A percentile compares a stretch with the other conserved stretches of the same genome.
phyloP scores from a whole-genome alignment of 306 rosid species.

The Morella rubra region DNA sequence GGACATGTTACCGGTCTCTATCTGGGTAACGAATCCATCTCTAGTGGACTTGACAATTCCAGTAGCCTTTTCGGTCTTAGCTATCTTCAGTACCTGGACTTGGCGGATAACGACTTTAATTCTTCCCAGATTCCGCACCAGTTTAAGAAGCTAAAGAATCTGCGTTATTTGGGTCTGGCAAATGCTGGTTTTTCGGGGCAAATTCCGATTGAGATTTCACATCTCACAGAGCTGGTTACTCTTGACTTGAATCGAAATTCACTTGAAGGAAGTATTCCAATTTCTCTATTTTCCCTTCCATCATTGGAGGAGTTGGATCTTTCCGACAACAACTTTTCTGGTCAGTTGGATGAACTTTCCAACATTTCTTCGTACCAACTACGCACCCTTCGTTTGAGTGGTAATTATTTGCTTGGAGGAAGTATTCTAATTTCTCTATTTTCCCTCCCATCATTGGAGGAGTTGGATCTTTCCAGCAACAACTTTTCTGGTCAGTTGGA shows the following conservation, averaged over 20 bases:
- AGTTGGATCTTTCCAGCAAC: no score
- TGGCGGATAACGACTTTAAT: slow-evolving; percentile 7
- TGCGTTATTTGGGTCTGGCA: slow-evolving; percentile 33
- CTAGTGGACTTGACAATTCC: slow-evolving; percentile 32
- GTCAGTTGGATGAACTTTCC: slow-evolving; percentile 20
- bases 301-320: not conserved
- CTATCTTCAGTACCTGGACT: slow-evolving; percentile 29
- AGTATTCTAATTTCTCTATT: no score
- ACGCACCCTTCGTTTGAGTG: not conserved
- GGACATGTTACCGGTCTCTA: slow-evolving; percentile 40
- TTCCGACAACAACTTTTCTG: slow-evolving; percentile 24
- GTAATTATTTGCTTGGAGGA: not conserved
- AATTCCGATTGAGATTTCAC: slow-evolving; percentile 35
- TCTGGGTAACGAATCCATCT: slow-evolving; percentile 30
- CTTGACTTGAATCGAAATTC: slow-evolving; percentile 22
- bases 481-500: no score
- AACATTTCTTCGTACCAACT: not conserved
- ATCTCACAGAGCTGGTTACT: no score
- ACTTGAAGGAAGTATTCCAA: slow-evolving; percentile 30
- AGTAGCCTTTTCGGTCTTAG: slow-evolving; percentile 31
- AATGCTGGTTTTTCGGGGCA: slow-evolving; percentile 38
- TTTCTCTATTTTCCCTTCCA: slow-evolving; percentile 26
- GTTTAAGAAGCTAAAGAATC: slow-evolving; percentile 30
- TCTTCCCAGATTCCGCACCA: slow-evolving; percentile 30
- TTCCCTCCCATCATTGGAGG: no score